Evolutionary conservation across 2,329 filamentous ascomycete species (phyloP), one percentile per base, ranked within the genome.

Genomic region (Fusarium dimerum): DNA sequence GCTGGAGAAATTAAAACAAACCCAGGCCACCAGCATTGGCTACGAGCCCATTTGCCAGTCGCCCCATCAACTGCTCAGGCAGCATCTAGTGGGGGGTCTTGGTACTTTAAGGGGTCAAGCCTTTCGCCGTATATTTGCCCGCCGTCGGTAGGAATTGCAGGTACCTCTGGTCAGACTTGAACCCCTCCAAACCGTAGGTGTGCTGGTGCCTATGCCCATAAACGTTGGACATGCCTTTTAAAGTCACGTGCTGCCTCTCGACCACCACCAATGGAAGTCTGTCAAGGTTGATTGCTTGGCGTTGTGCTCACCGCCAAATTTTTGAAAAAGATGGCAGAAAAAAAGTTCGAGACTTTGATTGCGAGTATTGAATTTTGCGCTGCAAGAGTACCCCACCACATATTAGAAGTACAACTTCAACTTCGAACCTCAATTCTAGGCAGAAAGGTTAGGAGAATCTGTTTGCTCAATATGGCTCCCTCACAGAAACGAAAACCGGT

Each of bases 401-500:
- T 47, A 47, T 40, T 45, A 52, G 29, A 45, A 55, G 40, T 59
- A 26, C 20, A 26, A 26, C 20, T 51, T 51, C 48, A 54, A 59
- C 57, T 61, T 45, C 50, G 61, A 52, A 59, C 54, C 59, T 59
- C 50, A 60, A 42, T 44, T 36, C 26, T 20, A 46, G 45, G 15
- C 39, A 40, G 38, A 50, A 41, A n/a, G 48, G 26, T 47, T 48
- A 41, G 45, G 44, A 40, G 40, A 47, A 36, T 32, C 32, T 47
- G 51, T 48, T 26, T 41, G 20, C 41, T 42, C 57, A 72, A 61
- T 43, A 80, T 81, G 78, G 74, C 77, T 43, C 76, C 76, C 51
- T 70, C 71, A 41, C 71, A 74, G 20, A 82, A 82, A 57, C 75
- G 79, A 58, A 80, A 80, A 60, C 68, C 73, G 12, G 67, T 72